Conservation (phyloP, 2,329 filamentous ascomycete species). For the Talaromyces verruculosus region DNA sequence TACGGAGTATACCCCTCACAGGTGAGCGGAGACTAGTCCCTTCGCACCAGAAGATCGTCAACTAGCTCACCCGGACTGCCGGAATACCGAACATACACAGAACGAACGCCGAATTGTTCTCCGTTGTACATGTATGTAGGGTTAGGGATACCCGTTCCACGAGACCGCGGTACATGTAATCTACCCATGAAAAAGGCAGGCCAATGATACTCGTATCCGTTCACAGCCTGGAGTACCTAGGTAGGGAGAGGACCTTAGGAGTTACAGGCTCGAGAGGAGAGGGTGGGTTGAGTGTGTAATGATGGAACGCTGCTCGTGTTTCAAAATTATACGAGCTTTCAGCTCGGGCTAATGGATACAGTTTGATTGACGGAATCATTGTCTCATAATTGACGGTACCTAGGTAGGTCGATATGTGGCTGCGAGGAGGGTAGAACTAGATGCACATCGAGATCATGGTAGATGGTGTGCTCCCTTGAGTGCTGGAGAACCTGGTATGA, state of each 20-base stretch:
- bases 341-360: not conserved
- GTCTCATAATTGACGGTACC: not conserved
- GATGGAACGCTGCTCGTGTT: not conserved
- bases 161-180: not conserved
- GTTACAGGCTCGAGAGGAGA: not conserved
- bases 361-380: not conserved
- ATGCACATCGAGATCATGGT: not conserved
- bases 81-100: not conserved
- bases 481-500: not conserved
- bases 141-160: too few species aligned
- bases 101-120: not conserved
- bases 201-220: not conserved
- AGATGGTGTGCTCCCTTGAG: not conserved
- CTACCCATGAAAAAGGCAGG: not conserved
- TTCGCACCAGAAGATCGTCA: not conserved
- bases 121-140: not conserved
- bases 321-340: not conserved
- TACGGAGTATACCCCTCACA: not conserved
- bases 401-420: too few species aligned
- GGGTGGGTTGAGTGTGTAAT: not conserved
- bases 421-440: not conserved
- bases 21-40: not conserved
- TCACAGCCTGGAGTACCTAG: not conserved
- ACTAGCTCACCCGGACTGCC: not conserved
- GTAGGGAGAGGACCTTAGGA: not conserved